Evolutionary conservation across 495 filamentous ascomycete genomes (phyloP), one percentile per base, ranked within the genome.

Genomic region (Neurospora tetrasperma): DNA sequence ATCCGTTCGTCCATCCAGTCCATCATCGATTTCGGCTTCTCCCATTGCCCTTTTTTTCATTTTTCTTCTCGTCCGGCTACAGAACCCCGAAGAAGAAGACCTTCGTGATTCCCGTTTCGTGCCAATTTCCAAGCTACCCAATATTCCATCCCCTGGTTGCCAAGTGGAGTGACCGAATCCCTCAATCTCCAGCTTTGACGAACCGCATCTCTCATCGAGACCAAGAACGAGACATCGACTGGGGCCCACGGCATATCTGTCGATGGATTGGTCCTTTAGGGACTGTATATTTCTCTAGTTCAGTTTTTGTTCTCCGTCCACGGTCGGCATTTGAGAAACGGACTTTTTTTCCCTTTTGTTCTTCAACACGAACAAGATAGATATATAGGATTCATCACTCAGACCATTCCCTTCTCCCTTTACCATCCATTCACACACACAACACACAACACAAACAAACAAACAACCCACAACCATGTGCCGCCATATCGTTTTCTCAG

Each of bases 401-500:
- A 27, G 7, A 59, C 6, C 48, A 59, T 31, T 31, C 27, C 27
- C 48, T 59, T 8, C 5, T 59, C 54, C 23, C 11, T 12, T 16
- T 16, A 4, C 5, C 23, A 62, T 38, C 5, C 35, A 5, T 14
- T 27, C 42, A 14, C 31, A 69, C 31, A 69, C 16, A 38, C 27
- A 39, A 38, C 35, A 38, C 35, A 38, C 35, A 9, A 0, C 10
- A 38, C 27, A 39, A 31, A 31, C 7, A 39, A 5, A 5, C 23
- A 59, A 27, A 5, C 12, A 27, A 27, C n/a, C 44, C 12, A 23
- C n/a, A 20, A 69, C 46, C 76, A 82, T 82, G 80, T 82, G 80
- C 72, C 80, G 80, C 16, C 70, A 75, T 39, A 74, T 82, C 43
- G 74, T 77, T 41, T 82, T 82, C 73, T 70, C 35, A n/a, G 80